Base-by-base conservation (phyloP, 106 monocot genomes). In the Dendrobium catenatum region DNA sequence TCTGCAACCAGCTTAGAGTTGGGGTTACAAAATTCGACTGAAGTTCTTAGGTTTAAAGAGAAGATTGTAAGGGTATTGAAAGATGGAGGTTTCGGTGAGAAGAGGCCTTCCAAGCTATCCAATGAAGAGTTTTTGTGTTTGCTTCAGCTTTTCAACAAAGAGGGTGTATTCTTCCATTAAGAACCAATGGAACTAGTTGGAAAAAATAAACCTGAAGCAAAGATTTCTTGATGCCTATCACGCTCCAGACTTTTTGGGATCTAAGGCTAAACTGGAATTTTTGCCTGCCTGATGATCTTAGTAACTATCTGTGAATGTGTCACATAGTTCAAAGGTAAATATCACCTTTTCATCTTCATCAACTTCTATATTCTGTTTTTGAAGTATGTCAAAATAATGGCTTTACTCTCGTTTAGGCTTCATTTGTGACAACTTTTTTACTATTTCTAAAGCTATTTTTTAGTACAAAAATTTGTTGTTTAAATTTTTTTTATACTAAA, bases 71-170 rank as follows among this genome's bases (percentile, higher is more conserved):
- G 81, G n/a, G 83, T 95, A 77, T 81, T 99, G 68, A 84, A 82
- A 55, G 33, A 41, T 2, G 89, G 82, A 55, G 91, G 91, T 75
- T 90, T 87, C 75, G 84, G 84, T 40, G 86, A 86, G 40, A 87
- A 86, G 81, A 87, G 93, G 54, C 89, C 91, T 84, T 91, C 89
- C 4, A 95, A 91, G 85, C 76, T 99, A 33, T 86, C 88, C 2
- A 89, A 87, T 58, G 88, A 91, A 72, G 93, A 95, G 15, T 78
- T 99, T 11, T 77, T 99, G 44, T 84, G 81, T 77, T 77, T 99
- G 47, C 87, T 95, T 54, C 80, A 78, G 64, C 72, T 89, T 51
- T 91, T 98, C 81, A 94, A 95, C 80, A 72, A 90, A 70, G 85
- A 83, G 47, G 93, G 98, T 2, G 82, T 98, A 42, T 41, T 84